Conservation (phyloP, 768 basidiomycete genomes). For the Termitomyces sp. region DNA sequence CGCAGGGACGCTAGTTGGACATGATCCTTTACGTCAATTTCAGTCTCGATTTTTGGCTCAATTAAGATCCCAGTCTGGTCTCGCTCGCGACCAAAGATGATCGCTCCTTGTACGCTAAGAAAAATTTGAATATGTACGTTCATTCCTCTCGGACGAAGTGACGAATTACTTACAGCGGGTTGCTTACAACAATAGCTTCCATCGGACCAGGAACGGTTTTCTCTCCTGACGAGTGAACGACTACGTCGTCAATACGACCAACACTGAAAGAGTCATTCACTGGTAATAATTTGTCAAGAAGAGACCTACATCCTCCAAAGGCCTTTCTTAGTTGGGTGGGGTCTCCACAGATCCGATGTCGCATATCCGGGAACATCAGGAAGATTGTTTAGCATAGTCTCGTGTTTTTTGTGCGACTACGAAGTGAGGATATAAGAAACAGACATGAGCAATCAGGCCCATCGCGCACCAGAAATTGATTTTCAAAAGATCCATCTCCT, state of each 20-base stretch:
- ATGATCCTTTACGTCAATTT: conserved; percentile 26
- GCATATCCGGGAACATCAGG: conserved; percentile 35
- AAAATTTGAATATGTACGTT: not conserved
- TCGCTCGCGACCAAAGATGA: conserved; percentile 11
- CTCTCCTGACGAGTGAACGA: conserved; percentile 22
- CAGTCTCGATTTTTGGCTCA: conserved; percentile 20
- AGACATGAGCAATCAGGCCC: not conserved
- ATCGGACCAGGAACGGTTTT: not conserved
- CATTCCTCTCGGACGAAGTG: no score
- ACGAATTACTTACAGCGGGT: conserved; percentile 12
- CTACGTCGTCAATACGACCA: conserved; percentile 15
- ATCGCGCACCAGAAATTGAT: conserved; percentile 29
- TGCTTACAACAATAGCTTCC: conserved; percentile 9
- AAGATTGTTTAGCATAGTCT: conserved; percentile 27
- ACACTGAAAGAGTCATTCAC: not conserved
- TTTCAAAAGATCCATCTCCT: conserved; percentile 28
- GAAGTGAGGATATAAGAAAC: not conserved
- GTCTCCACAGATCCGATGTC: conserved; percentile 39
- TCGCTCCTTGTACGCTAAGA: not conserved
- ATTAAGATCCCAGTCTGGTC: conserved; percentile 29
- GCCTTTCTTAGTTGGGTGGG: conserved; percentile 30
- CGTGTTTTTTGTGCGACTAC: not conserved
- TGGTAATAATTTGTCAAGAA: not conserved
- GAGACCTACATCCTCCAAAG: not conserved
- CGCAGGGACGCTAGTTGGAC: not conserved